These are phyloP conservation scores for Cenchrus americanus DNA, from an alignment of 176 grass and related monocot genomes.

Conservation along the genomic window DNA sequence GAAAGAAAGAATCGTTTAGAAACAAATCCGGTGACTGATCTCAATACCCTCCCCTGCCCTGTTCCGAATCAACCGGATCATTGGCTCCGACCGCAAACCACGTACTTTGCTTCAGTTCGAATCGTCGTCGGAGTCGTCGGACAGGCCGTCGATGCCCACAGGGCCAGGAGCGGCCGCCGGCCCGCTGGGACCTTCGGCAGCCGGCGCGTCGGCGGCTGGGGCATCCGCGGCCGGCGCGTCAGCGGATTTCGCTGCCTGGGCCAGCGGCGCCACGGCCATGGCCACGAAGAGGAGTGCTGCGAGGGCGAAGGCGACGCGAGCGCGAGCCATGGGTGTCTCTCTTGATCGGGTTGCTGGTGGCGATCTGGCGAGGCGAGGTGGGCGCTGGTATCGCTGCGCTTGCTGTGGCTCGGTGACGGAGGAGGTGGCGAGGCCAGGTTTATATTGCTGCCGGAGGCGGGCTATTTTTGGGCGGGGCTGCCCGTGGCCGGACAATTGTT, in stretches of 20 bases:
- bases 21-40: background rate
- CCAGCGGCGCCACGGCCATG: conserved; percentile 14
- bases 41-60: background rate
- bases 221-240: background rate
- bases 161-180: background rate
- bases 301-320: background rate
- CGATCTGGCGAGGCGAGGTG: background rate
- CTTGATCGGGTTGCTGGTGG: background rate
- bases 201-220: background rate
- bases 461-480: background rate
- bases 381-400: background rate
- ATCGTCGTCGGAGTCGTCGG: background rate
- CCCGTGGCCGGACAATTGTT: background rate
- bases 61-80: background rate
- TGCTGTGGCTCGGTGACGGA: background rate
- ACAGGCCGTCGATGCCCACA: background rate
- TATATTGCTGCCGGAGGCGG: conserved; percentile 5
- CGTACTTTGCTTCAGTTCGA: background rate
- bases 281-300: conserved; percentile 8
- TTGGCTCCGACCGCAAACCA: background rate
- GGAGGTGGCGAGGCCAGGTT: background rate
- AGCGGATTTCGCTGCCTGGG: background rate
- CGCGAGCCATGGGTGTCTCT: conserved; percentile 13
- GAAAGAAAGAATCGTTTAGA: background rate
- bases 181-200: background rate